Evolutionary conservation across 148 eudicot genomes (phyloP).

Genomic region (Cornus kousa): DNA sequence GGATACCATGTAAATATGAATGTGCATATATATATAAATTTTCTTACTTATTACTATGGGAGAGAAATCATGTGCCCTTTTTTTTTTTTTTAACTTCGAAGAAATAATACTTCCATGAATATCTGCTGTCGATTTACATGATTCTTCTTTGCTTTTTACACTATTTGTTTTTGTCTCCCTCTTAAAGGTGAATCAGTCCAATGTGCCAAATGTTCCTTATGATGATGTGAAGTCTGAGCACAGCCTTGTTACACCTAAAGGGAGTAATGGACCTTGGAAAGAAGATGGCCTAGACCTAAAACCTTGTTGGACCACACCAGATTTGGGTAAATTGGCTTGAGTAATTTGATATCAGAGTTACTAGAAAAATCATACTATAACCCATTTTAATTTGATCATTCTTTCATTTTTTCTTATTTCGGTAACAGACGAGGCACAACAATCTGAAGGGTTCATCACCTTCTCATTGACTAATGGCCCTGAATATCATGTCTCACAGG

Average conservation of each 20-base stretch:
- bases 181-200: slow-evolving; percentile 31
- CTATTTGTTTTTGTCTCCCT: neutral
- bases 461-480: slow-evolving; percentile 97
- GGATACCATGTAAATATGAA: neutral
- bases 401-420: slow-evolving; percentile 15
- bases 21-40: neutral
- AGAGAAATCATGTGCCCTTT: neutral
- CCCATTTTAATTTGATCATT: neutral
- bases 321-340: slow-evolving; percentile 32
- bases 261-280: slow-evolving; percentile 57
- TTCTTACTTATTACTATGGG: neutral
- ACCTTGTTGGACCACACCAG: slow-evolving; percentile 77
- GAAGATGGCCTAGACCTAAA: slow-evolving; percentile 55
- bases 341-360: neutral
- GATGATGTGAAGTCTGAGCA: slow-evolving; percentile 34
- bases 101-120: neutral
- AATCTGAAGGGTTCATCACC: slow-evolving; percentile 72
- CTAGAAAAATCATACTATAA: slow-evolving; percentile 10
- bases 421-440: slow-evolving; percentile 45
- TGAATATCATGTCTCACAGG: slow-evolving; percentile 96
- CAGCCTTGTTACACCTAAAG: slow-evolving; percentile 25
- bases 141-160: neutral
- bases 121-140: neutral
- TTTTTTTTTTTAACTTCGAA: neutral
- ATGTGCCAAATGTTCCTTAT: slow-evolving; percentile 22